A percentile compares a stretch with the other conserved stretches of the same genome.
Evolutionary conservation across 352 stramenopile species (phyloP).

Genomic region (Thraustochytrium sp.): DNA sequence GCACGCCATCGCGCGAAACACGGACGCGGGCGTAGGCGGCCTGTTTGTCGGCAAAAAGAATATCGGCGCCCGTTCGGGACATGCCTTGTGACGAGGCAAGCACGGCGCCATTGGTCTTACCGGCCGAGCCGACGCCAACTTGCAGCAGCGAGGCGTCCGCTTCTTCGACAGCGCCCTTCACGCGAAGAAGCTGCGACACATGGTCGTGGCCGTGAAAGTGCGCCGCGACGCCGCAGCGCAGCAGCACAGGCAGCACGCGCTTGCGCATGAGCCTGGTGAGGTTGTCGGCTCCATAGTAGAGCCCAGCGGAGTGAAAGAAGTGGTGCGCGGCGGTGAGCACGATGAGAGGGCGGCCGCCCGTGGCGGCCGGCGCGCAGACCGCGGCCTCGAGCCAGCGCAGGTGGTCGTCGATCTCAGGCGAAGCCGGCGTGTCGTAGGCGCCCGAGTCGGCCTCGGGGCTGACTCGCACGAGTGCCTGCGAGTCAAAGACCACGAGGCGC

Average conservation of each 20-base stretch:
- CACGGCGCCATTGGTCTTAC: neutral
- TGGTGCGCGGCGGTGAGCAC: conserved; percentile 18
- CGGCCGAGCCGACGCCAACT: conserved; percentile 7
- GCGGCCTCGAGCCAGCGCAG: neutral
- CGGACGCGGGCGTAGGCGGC: neutral
- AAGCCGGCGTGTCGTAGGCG: neutral
- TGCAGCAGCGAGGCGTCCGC: neutral
- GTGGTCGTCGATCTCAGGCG: neutral
- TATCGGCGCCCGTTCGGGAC: neutral
- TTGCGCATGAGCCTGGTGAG: neutral
- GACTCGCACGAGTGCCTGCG: conserved; percentile 3
- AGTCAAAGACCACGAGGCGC: conserved; percentile 27
- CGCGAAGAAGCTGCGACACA: neutral
- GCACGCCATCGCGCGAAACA: neutral
- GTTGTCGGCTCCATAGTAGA: neutral
- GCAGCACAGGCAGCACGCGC: neutral
- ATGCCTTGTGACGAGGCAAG: neutral
- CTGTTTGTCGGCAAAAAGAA: neutral
- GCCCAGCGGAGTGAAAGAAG: neutral
- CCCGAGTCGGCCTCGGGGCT: neutral
- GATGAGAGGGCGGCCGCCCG: neutral
- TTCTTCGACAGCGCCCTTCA: neutral
- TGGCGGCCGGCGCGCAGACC: neutral
- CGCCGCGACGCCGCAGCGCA: neutral
- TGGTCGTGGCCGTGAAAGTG: conserved; percentile 38